These are phyloP conservation scores for Lasiodiplodia sp. DNA, from an alignment of 2,329 filamentous ascomycete genomes.

Conservation along the genomic window DNA sequence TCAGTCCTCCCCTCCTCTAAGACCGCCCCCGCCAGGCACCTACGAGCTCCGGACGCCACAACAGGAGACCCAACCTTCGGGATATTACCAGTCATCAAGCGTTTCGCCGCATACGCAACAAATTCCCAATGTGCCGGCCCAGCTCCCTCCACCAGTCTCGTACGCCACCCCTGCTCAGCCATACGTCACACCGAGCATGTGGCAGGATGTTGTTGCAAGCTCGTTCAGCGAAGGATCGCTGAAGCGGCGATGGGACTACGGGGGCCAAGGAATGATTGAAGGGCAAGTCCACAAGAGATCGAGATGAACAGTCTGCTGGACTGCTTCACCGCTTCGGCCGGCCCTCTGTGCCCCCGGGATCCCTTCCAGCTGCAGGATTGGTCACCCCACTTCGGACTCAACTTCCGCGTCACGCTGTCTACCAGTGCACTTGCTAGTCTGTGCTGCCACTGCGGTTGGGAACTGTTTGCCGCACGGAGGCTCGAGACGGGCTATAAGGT, in stretches of 20 bases:
- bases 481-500: slow-evolving; percentile 9
- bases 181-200: slow-evolving; percentile 59
- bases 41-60: slow-evolving; percentile 48
- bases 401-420: background rate
- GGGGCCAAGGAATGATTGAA: slow-evolving; percentile 43
- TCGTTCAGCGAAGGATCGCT: slow-evolving; percentile 48
- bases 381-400: background rate
- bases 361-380: slow-evolving; percentile 2
- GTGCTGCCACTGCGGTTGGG: background rate
- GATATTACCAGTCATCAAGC: slow-evolving; percentile 44
- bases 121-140: slow-evolving; percentile 40
- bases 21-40: slow-evolving; percentile 49
- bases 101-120: slow-evolving; percentile 45
- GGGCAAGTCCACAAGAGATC: slow-evolving; percentile 47
- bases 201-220: slow-evolving; percentile 58
- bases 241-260: slow-evolving; percentile 56
- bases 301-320: slow-evolving; percentile 49
- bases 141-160: slow-evolving; percentile 44
- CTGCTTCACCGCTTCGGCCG: slow-evolving; percentile 11
- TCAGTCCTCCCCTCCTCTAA: slow-evolving; percentile 54
- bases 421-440: background rate
- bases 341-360: background rate
- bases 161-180: slow-evolving; percentile 41
- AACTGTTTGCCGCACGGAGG: background rate
- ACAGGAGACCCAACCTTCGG: slow-evolving; percentile 43